Percentiles rank a stretch among this genome's conserved stretches.
phyloP scores from a whole-genome alignment of 2,329 filamentous ascomycete genomes.

The Periconia macrospinosa region DNA sequence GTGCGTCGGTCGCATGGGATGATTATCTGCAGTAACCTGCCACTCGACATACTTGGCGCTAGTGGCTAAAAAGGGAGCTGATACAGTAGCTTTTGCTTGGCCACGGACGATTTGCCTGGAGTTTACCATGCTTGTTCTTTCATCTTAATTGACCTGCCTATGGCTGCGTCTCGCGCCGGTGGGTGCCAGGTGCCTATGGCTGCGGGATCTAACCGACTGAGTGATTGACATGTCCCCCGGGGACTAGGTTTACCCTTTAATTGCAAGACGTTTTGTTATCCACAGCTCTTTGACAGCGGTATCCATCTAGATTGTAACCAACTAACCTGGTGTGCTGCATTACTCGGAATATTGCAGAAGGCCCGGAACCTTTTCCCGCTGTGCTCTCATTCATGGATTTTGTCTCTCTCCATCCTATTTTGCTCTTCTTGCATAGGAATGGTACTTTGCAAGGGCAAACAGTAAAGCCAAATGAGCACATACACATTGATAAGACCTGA shows the following conservation, averaged over 20 bases:
- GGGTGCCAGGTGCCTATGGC: too few relatives aligned
- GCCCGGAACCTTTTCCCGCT: too few relatives aligned
- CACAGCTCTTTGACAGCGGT: not conserved
- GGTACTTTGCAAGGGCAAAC: too few relatives aligned
- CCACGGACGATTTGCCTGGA: not conserved
- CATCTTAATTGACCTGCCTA: not conserved
- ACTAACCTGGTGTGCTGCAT: too few relatives aligned
- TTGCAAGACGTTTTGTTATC: not conserved
- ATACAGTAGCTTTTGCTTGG: not conserved
- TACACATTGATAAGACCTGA: not conserved
- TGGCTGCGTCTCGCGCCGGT: not conserved
- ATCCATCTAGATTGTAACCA: not conserved
- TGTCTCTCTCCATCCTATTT: too few relatives aligned
- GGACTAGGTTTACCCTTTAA: not conserved
- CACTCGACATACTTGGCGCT: constrained; percentile 2
- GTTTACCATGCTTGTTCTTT: not conserved
- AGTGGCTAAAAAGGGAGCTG: constrained; percentile 21
- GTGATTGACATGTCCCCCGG: not conserved
- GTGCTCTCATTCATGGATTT: too few relatives aligned
- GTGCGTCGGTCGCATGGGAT: constrained; percentile 4
- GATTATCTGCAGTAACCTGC: constrained; percentile 14
- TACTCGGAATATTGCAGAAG: too few relatives aligned
- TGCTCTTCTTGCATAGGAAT: too few relatives aligned
- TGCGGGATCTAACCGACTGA: not conserved
- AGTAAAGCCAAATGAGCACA: too few relatives aligned